phyloP scores from a whole-genome alignment of 305 asterid species.

The Solanum aculeatissimum region DNA sequence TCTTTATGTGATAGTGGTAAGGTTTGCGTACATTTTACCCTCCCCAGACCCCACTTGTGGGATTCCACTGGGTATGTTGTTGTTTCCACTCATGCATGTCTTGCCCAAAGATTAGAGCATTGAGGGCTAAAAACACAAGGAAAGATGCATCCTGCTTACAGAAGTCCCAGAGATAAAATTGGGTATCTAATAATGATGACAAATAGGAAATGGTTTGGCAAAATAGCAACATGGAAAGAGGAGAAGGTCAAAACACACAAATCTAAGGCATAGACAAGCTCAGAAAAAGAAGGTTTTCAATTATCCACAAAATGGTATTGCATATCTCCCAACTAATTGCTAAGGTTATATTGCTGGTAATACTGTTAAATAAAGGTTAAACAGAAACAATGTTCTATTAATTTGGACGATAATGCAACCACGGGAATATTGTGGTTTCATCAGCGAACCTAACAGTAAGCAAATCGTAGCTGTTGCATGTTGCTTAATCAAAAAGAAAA shows the following conservation, averaged over 20 bases:
- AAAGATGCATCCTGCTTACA: neutral
- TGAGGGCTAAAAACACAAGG: neutral
- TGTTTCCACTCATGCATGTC: neutral
- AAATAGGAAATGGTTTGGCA: neutral
- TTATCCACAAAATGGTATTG: neutral
- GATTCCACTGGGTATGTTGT: no score
- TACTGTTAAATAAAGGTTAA: neutral
- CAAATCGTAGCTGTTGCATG: neutral
- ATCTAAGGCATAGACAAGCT: neutral
- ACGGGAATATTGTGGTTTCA: neutral
- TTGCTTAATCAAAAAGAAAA: neutral
- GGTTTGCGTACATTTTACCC: no score
- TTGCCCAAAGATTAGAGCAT: neutral
- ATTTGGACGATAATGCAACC: neutral
- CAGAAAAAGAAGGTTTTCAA: neutral
- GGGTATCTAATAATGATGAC: neutral
- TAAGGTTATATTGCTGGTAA: neutral
- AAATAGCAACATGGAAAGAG: neutral
- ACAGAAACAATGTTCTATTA: neutral
- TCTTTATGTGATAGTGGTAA: no score
- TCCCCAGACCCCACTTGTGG: no score
- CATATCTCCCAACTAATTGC: neutral
- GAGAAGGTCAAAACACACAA: neutral
- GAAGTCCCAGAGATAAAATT: neutral
- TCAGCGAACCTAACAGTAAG: neutral